These are phyloP conservation scores for Ophioceras dolichostomum DNA, from an alignment of 2,329 filamentous ascomycete genomes.

Conservation along the genomic window DNA sequence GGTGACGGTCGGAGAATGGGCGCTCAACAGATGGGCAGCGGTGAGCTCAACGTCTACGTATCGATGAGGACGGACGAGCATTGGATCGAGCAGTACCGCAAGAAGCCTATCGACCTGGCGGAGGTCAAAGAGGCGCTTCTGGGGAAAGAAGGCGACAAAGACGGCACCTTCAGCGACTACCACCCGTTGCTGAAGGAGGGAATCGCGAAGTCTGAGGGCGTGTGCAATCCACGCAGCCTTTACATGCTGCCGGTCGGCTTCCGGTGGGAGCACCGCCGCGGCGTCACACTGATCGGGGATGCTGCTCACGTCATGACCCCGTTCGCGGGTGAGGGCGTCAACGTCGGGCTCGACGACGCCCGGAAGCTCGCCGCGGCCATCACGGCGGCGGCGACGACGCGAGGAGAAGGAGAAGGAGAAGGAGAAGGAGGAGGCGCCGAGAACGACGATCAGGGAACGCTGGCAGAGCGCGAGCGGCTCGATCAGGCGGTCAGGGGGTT, in stretches of 20 bases:
- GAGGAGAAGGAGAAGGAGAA: no score
- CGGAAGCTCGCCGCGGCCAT: conserved; percentile 33
- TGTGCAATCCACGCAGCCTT: conserved; percentile 28
- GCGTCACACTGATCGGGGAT: conserved; percentile 44
- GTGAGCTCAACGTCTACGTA: conserved; percentile 24
- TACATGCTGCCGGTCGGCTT: conserved; percentile 39
- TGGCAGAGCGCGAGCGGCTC: conserved; percentile 10
- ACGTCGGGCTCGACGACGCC: conserved; percentile 42
- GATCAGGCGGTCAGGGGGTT: conserved; percentile 21
- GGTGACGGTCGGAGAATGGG: conserved; percentile 26
- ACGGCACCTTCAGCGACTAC: conserved; percentile 23
- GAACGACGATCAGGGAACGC: conserved; percentile 4
- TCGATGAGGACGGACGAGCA: conserved; percentile 22
- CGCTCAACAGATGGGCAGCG: conserved; percentile 35
- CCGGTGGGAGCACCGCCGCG: conserved; percentile 31
- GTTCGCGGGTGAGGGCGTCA: conserved; percentile 47
- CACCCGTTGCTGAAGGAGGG: conserved; percentile 25
- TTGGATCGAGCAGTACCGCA: conserved; percentile 28
- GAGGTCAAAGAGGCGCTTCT: conserved; percentile 25
- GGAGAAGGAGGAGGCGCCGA: no score
- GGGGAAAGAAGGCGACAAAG: neutral
- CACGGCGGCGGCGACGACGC: conserved; percentile 10
- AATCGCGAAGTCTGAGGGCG: conserved; percentile 25
- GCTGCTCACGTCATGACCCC: conserved; percentile 48
- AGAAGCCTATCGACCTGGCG: conserved; percentile 26